Percentiles rank a stretch among this genome's conserved stretches.
phyloP scores from a whole-genome alignment of 1,139 yeast genomes.

The Pichia sp. region DNA sequence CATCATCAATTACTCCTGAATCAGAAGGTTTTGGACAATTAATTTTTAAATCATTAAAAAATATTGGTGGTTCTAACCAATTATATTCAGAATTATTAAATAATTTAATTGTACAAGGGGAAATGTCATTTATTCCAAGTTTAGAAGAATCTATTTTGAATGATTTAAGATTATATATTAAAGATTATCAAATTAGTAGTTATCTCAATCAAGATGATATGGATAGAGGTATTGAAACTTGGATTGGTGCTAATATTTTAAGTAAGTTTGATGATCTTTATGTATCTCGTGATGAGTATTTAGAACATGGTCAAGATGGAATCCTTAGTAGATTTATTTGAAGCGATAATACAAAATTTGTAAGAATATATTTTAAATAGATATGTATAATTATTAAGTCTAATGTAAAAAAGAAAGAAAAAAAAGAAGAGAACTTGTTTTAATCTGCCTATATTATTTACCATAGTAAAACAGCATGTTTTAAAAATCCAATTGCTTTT shows the following conservation, averaged over 20 bases:
- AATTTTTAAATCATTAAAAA: conserved; percentile 39
- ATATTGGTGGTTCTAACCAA: conserved; percentile 34
- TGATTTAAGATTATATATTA: conserved; percentile 48
- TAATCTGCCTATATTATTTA: too few relatives aligned
- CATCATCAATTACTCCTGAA: conserved; percentile 27
- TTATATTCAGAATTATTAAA: conserved; percentile 38
- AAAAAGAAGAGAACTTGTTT: too few relatives aligned
- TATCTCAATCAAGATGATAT: conserved; percentile 32
- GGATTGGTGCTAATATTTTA: conserved; percentile 65
- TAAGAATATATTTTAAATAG: too few relatives aligned
- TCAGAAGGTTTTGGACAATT: conserved; percentile 43
- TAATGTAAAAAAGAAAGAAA: too few relatives aligned
- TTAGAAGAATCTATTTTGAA: conserved; percentile 55
- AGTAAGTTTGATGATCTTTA: conserved; percentile 48
- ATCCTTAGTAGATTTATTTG: neutral
- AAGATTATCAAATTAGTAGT: conserved; percentile 40
- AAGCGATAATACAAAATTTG: too few relatives aligned
- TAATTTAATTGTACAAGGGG: conserved; percentile 66
- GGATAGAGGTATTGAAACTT: conserved; percentile 52
- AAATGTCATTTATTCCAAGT: conserved; percentile 53
- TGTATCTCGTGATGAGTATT: conserved; percentile 51
- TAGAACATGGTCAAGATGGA: conserved; percentile 52
- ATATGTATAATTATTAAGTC: too few relatives aligned
- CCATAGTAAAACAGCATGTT: too few relatives aligned
- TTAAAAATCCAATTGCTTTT: too few relatives aligned